Percentiles rank a stretch among this genome's conserved stretches.
Conservation (phyloP, 768 basidiomycete species). For the Amyloporia xantha region DNA sequence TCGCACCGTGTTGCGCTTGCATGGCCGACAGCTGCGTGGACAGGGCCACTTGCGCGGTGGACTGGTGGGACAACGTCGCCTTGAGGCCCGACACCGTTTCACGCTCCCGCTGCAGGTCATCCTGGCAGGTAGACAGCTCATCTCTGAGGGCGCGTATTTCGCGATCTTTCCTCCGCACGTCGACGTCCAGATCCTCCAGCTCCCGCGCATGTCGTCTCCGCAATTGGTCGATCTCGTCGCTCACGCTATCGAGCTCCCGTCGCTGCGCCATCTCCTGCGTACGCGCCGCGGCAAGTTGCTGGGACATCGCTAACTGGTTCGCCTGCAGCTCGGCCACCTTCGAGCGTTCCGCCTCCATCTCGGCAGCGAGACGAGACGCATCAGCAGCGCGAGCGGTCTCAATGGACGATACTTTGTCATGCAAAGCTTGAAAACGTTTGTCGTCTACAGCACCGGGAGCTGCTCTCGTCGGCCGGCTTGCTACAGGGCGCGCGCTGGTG, state of each 20-base stretch:
- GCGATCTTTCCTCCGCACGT: constrained; percentile 58
- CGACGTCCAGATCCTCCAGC: constrained; percentile 66
- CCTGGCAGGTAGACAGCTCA: constrained; percentile 52
- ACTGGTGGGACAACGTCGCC: constrained; percentile 59
- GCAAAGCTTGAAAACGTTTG: constrained; percentile 44
- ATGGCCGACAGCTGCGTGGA: constrained; percentile 51
- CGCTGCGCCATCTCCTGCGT: constrained; percentile 62
- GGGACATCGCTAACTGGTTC: constrained; percentile 51
- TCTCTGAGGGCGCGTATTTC: constrained; percentile 66
- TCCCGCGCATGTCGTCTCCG: constrained; percentile 60
- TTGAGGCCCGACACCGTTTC: constrained; percentile 58
- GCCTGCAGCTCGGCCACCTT: constrained; percentile 60
- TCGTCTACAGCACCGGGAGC: constrained; percentile 29
- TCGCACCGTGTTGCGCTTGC: constrained; percentile 47
- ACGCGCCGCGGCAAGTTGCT: constrained; percentile 51
- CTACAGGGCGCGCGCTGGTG: constrained; percentile 7
- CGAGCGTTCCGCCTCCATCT: constrained; percentile 62
- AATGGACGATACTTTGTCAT: constrained; percentile 46
- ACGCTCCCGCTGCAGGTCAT: constrained; percentile 61
- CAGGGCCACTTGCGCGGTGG: constrained; percentile 59
- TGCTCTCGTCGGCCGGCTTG: constrained; percentile 14
- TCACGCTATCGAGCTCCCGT: constrained; percentile 54
- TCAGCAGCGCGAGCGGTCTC: constrained; percentile 49
- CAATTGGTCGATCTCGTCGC: constrained; percentile 62
- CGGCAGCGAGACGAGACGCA: constrained; percentile 47